These are phyloP conservation scores for Tolypocladium guangdongense DNA, from an alignment of 2,329 filamentous ascomycete genomes.

Conservation along the genomic window DNA sequence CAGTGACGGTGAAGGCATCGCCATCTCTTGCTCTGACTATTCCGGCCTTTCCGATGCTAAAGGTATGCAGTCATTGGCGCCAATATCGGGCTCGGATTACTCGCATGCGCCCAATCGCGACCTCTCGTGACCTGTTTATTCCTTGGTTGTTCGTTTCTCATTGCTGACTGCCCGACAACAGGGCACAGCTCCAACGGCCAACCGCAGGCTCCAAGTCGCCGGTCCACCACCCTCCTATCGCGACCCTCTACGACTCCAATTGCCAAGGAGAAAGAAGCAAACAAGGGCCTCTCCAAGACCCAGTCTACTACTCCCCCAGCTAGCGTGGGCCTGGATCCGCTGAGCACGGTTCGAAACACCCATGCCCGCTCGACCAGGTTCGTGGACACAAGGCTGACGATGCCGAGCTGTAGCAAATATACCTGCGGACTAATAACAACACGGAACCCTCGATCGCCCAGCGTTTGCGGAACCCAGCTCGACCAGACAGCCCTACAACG, in stretches of 20 bases:
- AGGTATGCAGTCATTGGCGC: constrained; percentile 16
- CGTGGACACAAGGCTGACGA: background rate
- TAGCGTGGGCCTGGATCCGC: constrained; percentile 22
- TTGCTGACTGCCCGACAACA: background rate
- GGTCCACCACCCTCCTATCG: constrained; percentile 15
- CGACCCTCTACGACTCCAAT: constrained; percentile 52
- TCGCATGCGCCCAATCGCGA: background rate
- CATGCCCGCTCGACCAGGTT: background rate
- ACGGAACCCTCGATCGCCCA: constrained; percentile 38
- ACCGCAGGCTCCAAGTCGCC: constrained; percentile 6
- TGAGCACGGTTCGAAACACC: constrained; percentile 22
- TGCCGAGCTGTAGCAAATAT: constrained; percentile 22
- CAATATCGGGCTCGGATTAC: background rate
- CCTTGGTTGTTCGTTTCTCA: background rate
- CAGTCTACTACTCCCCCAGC: constrained; percentile 12
- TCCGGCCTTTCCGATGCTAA: constrained; percentile 16
- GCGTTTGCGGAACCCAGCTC: constrained; percentile 39
- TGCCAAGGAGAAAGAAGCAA: constrained; percentile 18
- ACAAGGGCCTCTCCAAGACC: constrained; percentile 15
- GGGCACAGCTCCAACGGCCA: constrained; percentile 1
- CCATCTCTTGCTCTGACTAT: constrained; percentile 12
- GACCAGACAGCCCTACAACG: constrained; percentile 39
- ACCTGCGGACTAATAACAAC: constrained; percentile 25
- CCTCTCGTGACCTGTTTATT: background rate
- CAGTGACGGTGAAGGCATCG: constrained; percentile 13